Evolutionary conservation across 2,329 filamentous ascomycete species (phyloP).

Genomic region (Colletotrichum tamarilloi): DNA sequence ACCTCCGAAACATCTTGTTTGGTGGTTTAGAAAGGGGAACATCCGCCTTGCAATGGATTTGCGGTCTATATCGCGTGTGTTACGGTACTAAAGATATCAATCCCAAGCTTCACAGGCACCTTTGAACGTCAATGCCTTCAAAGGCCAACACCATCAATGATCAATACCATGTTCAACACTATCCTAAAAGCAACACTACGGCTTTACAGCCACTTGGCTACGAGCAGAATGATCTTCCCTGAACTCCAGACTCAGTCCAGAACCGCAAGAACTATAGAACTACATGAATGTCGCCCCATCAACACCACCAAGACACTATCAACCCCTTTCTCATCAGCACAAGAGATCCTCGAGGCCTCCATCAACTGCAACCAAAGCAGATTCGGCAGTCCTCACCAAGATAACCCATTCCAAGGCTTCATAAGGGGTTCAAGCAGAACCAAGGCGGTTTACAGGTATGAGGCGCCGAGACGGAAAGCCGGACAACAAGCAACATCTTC

Average conservation of each 20-base stretch:
- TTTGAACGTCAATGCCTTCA: background rate
- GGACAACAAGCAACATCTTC: background rate
- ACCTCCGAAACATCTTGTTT: background rate
- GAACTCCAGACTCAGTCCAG: no score
- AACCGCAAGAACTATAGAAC: no score
- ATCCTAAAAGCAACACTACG: no score
- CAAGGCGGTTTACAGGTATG: background rate
- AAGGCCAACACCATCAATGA: background rate
- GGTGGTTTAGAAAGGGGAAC: background rate
- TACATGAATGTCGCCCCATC: fast-evolving
- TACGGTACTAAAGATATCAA: background rate
- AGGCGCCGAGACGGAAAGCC: background rate
- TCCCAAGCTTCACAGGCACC: no score
- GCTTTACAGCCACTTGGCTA: no score
- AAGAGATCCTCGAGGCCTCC: background rate
- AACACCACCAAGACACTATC: fast-evolving
- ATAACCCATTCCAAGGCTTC: background rate
- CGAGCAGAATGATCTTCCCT: no score
- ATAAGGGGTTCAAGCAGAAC: background rate
- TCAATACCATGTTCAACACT: background rate
- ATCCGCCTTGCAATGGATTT: background rate
- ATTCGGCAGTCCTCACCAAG: background rate
- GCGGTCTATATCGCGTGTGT: background rate
- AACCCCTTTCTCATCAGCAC: fast-evolving
- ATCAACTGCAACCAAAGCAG: background rate